Base-by-base conservation (phyloP, 1,284 basidiomycete genomes). In the Xerocomus cyaneibrunnescens region DNA sequence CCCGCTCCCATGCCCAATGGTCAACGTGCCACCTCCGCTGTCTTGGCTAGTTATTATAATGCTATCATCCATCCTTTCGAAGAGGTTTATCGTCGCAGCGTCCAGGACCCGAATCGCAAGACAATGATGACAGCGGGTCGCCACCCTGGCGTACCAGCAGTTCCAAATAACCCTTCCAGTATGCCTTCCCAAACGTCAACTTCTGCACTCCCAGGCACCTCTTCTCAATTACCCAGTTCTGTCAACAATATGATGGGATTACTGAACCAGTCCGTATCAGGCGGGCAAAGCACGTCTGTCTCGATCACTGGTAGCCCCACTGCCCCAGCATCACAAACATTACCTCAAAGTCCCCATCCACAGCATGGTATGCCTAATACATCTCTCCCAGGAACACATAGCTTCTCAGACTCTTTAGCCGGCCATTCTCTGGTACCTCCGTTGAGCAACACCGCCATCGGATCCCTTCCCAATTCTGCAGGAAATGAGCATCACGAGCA, bases 51-150 rank as follows among this genome's bases (percentile, higher is more conserved):
- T 40, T 77, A 81, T 62, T 90, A 88, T 66, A 75, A 72, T 64
- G 70, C 67, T 19, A 74, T 91, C 53, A 72, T 90, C 21, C 72
- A 73, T 32, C 83, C 85, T 5, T 87, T 90, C 59, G 88, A 91
- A 65, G 83, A 87, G 30, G 66, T 73, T 30, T 87, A 84, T 65
- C 77, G 77, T 62, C 82, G 76, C 59, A 85, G 81, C 57, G 49
- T 85, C 34, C 74, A 77, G 50, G 82, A 84, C 48, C 72, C 56
- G 16, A 70, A 59, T 47, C 66, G 77, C 62, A 82, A 78, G 57
- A 73, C 75, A 23, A 74, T 78, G 59, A 64, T 73, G 59, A 60
- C 73, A 40, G 65, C 72, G 31, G 67, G 56, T 31, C 70, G 69
- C 7, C 52, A 61, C 9, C 36, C 56, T 9, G 68, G 62, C 9